A percentile compares a stretch with the other conserved stretches of the same genome.
These are phyloP conservation scores for Suhomyces prunicola DNA, from an alignment of 805 yeast genomes.

Conservation along the genomic window DNA sequence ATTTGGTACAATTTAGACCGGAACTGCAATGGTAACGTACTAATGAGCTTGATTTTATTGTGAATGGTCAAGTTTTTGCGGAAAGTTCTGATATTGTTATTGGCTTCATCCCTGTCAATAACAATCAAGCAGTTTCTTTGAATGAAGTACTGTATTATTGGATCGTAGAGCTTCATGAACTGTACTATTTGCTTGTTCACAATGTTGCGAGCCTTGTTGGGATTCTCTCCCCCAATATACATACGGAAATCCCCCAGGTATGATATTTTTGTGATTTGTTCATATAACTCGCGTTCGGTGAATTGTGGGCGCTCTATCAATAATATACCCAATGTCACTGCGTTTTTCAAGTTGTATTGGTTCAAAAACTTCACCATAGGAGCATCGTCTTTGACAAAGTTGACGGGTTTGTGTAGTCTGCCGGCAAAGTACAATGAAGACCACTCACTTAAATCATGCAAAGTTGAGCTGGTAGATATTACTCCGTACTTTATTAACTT, in stretches of 20 bases:
- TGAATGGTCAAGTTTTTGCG: constrained; percentile 17
- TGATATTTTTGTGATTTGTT: constrained; percentile 73
- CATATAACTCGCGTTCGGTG: constrained; percentile 65
- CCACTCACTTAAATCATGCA: constrained; percentile 81
- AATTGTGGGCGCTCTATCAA: constrained; percentile 41
- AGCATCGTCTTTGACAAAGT: constrained; percentile 58
- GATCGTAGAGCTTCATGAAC: constrained; percentile 73
- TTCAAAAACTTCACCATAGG: constrained; percentile 62
- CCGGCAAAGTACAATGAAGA: constrained; percentile 85
- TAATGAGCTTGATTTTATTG: constrained; percentile 18
- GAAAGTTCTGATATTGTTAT: constrained; percentile 11
- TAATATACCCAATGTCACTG: constrained; percentile 65
- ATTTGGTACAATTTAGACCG: constrained; percentile 21
- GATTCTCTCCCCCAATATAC: constrained; percentile 86
- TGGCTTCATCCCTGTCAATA: constrained; percentile 10
- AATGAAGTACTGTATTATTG: constrained; percentile 38
- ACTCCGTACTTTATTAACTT: constrained; percentile 79
- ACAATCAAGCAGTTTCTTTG: constrained; percentile 17
- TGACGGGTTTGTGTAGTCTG: constrained; percentile 90
- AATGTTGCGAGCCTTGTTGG: constrained; percentile 81
- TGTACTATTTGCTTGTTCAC: constrained; percentile 69
- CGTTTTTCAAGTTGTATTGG: constrained; percentile 74
- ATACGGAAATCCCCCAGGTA: constrained; percentile 90
- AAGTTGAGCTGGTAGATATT: constrained; percentile 57
- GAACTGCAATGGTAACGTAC: constrained; percentile 19